These are phyloP conservation scores for Nymphaea thermarum DNA, from an alignment of 164 flowering plant genomes.

Conservation along the genomic window DNA sequence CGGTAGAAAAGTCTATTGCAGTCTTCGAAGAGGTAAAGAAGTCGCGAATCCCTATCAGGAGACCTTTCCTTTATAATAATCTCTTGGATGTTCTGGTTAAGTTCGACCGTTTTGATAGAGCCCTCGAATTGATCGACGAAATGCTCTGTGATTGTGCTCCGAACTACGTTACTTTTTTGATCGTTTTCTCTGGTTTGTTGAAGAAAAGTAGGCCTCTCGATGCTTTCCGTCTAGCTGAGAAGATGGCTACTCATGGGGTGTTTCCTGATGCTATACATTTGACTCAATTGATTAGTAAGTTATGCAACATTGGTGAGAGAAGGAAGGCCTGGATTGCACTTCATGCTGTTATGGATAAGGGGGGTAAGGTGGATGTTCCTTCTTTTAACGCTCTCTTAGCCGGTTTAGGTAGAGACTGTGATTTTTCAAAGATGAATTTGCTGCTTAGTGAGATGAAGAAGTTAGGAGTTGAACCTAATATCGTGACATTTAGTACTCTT, in stretches of 20 bases:
- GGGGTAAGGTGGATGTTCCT: slow-evolving; percentile 22
- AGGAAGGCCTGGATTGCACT: slow-evolving; percentile 48
- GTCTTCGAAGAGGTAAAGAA: slow-evolving; percentile 28
- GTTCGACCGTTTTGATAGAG: slow-evolving; percentile 18
- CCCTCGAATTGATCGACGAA: slow-evolving; percentile 49
- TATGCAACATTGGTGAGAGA: slow-evolving; percentile 28
- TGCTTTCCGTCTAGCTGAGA: slow-evolving; percentile 27
- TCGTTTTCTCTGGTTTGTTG: slow-evolving; percentile 29
- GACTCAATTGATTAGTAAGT: slow-evolving; percentile 29
- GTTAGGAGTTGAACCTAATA: slow-evolving; percentile 34
- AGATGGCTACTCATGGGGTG: slow-evolving; percentile 26
- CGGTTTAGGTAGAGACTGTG: slow-evolving; percentile 27
- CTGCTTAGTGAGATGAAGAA: slow-evolving; percentile 59
- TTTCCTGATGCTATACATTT: slow-evolving; percentile 26
- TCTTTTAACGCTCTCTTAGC: slow-evolving; percentile 60
- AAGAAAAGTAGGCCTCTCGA: slow-evolving; percentile 10
- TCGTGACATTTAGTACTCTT: slow-evolving; percentile 52
- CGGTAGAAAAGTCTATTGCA: slow-evolving; percentile 26
- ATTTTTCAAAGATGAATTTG: slow-evolving; percentile 41
- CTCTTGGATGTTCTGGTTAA: slow-evolving; percentile 22
- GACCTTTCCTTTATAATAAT: slow-evolving; percentile 29
- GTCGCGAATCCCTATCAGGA: slow-evolving; percentile 5
- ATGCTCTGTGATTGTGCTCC: slow-evolving; percentile 18
- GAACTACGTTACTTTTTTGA: slow-evolving; percentile 26
- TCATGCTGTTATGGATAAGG: slow-evolving; percentile 27